phyloP scores from a whole-genome alignment of 164 flowering plant genomes.

The Annona squamosa region DNA sequence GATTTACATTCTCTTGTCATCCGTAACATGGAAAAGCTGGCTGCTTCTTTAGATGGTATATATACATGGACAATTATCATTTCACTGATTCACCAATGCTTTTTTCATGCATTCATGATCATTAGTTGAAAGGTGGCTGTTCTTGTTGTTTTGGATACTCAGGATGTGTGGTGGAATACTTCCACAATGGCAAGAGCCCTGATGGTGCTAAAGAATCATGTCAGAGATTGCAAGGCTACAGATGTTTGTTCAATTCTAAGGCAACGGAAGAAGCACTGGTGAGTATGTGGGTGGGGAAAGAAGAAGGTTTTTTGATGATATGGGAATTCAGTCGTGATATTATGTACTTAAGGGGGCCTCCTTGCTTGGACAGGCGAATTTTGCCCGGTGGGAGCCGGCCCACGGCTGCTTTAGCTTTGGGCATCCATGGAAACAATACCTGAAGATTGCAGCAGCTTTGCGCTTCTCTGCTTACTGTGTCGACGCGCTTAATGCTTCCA shows the following conservation, averaged over 20 bases:
- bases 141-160: slow-evolving; percentile 1
- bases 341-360: neutral
- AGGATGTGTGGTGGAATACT: slow-evolving; percentile 45
- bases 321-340: neutral
- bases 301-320: neutral
- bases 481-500: slow-evolving; percentile 56
- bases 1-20: slow-evolving; percentile 48
- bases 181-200: slow-evolving; percentile 8
- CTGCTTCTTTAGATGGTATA: slow-evolving; percentile 63
- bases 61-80: neutral
- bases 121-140: too few species aligned
- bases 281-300: slow-evolving; percentile 5
- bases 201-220: slow-evolving; percentile 11
- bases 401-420: slow-evolving; percentile 66
- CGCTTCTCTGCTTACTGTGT: slow-evolving; percentile 61
- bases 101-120: neutral
- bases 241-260: slow-evolving; percentile 59
- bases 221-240: slow-evolving; percentile 39
- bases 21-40: slow-evolving; percentile 62
- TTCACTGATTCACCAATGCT: neutral
- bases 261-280: slow-evolving; percentile 64
- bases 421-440: slow-evolving; percentile 84
- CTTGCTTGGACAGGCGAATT: slow-evolving; percentile 46
- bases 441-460: slow-evolving; percentile 45
- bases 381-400: slow-evolving; percentile 85